Base-by-base conservation (phyloP, 441 rosid genomes). In the Populus hybrid region DNA sequence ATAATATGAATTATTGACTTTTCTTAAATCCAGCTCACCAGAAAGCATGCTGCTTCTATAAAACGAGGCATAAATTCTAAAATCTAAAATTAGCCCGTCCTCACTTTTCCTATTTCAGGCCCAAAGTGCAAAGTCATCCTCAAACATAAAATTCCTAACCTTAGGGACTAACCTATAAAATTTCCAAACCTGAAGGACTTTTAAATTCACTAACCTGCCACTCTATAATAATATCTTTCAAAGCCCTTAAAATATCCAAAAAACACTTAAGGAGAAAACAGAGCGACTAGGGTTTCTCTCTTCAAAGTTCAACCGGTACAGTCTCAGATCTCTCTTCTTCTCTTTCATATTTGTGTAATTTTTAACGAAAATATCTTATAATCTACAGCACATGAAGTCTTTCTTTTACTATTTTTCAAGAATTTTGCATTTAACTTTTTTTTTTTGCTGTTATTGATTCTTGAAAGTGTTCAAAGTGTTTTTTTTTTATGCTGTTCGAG, bases 271-370 rank as follows among this genome's bases (percentile, higher is more conserved):
- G 57, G 21, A 63, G 57, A 23, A 63, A 35, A 50, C 23, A 12
- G 32, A 18, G 69, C 40, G 9, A 42, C 72, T 69, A 69, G 72
- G 54, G 72, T 69, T 69, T 69, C 50, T n/a, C 72, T 68, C 12
- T 16, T 0, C 40, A 34, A 20, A 21, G 26, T 35, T 9, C 36
- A 8, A 35, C 40, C 28, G 36, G 46, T 69, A 8, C 26, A 20
- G 72, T 38, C 12, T 8, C 54, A 36, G 46, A 69, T 69, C 72
- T 34, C 72, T 35, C 7, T 36, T 1, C 46, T 1, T 7, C 36
- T 5, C 20, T 11, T n/a, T 11, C 11, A 7, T 69, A 14, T 50
- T 50, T 50, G 20, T 50, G 57, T 50, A 5, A 1, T 50, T 5
- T 14, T 50, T 14, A 50, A 50, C 57, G 57, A 50, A 50, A 14